Conservation (phyloP, 2,329 filamentous ascomycete genomes). For the Sclerotinia sclerotiorum region DNA sequence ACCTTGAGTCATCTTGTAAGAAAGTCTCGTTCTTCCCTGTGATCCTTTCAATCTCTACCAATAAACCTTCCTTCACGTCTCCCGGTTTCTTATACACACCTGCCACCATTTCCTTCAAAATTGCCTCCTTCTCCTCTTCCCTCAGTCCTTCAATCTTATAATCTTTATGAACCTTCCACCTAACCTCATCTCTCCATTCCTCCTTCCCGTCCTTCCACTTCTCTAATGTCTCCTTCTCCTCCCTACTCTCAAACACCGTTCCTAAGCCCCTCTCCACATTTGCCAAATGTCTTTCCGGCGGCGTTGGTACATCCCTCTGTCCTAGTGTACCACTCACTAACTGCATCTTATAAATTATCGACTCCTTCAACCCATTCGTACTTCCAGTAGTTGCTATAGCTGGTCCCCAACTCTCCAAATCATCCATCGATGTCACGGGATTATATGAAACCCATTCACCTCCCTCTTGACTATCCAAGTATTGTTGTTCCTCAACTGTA, state of each 20-base stretch:
- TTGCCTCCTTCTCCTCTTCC: conserved; percentile 28
- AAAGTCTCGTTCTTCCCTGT: conserved; percentile 40
- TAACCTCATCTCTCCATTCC: conserved; percentile 9
- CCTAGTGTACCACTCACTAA: conserved; percentile 32
- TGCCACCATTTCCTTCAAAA: conserved; percentile 36
- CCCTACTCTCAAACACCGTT: conserved; percentile 35
- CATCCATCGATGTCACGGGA: conserved; percentile 33
- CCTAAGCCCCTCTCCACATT: conserved; percentile 31
- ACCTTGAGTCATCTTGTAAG: conserved; percentile 34
- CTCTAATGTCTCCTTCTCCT: conserved; percentile 26
- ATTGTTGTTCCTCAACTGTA: conserved; percentile 32
- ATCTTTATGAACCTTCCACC: conserved; percentile 9
- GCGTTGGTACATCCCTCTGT: conserved; percentile 23
- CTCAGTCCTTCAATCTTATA: conserved; percentile 24
- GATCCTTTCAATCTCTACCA: conserved; percentile 33
- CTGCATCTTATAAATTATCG: conserved; percentile 35
- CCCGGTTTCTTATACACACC: conserved; percentile 37
- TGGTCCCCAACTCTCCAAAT: conserved; percentile 31
- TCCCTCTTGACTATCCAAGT: conserved; percentile 30
- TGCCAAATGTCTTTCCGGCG: conserved; percentile 28
- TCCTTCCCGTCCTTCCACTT: conserved; percentile 19
- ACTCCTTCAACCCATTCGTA: conserved; percentile 32
- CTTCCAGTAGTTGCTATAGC: conserved; percentile 31
- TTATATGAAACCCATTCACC: conserved; percentile 35
- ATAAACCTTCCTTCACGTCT: conserved; percentile 23